Base-by-base conservation (phyloP, 805 yeast species). In the Ogataea polymorpha region DNA sequence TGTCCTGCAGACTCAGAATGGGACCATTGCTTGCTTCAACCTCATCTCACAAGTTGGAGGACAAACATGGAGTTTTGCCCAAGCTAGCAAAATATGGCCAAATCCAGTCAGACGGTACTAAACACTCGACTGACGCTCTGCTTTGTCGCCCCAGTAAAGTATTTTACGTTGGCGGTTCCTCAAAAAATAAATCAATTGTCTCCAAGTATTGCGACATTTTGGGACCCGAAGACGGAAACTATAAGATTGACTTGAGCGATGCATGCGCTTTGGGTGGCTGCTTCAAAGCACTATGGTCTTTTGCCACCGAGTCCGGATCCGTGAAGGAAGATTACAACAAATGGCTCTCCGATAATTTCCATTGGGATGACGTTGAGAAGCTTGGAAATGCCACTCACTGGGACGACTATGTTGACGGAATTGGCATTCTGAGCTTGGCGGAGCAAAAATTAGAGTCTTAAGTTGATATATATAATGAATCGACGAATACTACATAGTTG, bases 261-360 rank as follows among this genome's bases (percentile, higher is more conserved):
- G 93, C 96, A 1, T 89, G 96, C 71, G 96, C 96, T 0, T 62
- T 86, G 25, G 96, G 96, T 18, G 96, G 96, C 4, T 91, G 95
- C 30, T 86, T 74, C 64, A 84, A 86, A 58, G 91, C 96, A 1
- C 68, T 81, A 35, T 88, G 95, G 95, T 75, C 86, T 27, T 63
- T 59, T 42, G 48, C 56, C 39, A 64, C 64, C 42, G 72, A 67
- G 45, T 24, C 41, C 17, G 48, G 54, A 5, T 50, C 48, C 2
- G 50, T 48, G 1, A 14, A 44, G 3, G 36, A 42, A 5, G 52
- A 57, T 4, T 76, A 72, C 64, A 73, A 65, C 61, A 54, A 67
- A 41, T 68, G 82, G 68, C 57, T 71, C 51, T 66, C 53, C 57
- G 64, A 56, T 42, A 72, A 63, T 15, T 78, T 76, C 51, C 67